A percentile compares a stretch with the other conserved stretches of the same genome.
Evolutionary conservation across 1,284 basidiomycete genomes (phyloP).

Genomic region (Tilletia horrida): DNA sequence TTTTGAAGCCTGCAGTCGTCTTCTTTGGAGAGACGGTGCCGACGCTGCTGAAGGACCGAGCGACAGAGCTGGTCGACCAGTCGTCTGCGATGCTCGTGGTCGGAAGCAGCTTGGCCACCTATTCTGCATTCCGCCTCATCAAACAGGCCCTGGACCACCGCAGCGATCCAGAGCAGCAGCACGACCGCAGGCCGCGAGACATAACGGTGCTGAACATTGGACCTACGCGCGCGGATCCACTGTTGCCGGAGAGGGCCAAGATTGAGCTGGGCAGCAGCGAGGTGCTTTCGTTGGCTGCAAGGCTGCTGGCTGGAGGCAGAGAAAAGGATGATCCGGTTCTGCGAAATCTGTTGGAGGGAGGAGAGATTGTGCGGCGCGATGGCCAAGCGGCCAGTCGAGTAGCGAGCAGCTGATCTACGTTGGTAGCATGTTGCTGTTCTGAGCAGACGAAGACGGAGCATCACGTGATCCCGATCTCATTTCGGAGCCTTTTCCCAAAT

Average conservation of each 20-base stretch:
- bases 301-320: slow-evolving; percentile 21
- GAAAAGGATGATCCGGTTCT: slow-evolving; percentile 35
- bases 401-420: neutral
- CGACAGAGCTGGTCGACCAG: slow-evolving; percentile 34
- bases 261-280: slow-evolving; percentile 47
- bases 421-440: too few relatives aligned
- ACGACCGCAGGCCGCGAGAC: neutral
- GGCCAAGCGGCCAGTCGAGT: neutral
- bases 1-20: slow-evolving; percentile 43
- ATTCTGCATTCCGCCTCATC: slow-evolving; percentile 51
- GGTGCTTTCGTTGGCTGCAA: slow-evolving; percentile 35
- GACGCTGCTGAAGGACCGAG: slow-evolving; percentile 33
- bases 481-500: too few relatives aligned
- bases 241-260: slow-evolving; percentile 31
- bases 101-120: slow-evolving; percentile 51
- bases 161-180: slow-evolving; percentile 24
- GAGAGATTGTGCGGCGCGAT: slow-evolving; percentile 24
- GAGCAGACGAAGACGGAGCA: too few relatives aligned
- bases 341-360: slow-evolving; percentile 30
- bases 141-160: slow-evolving; percentile 40
- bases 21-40: slow-evolving; percentile 52
- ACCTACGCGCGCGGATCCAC: slow-evolving; percentile 45
- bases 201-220: slow-evolving; percentile 51
- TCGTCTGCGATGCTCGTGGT: slow-evolving; percentile 41
- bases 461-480: too few relatives aligned